Conservation (phyloP, 257 asterid genomes). For the Nemophila menziesii region DNA sequence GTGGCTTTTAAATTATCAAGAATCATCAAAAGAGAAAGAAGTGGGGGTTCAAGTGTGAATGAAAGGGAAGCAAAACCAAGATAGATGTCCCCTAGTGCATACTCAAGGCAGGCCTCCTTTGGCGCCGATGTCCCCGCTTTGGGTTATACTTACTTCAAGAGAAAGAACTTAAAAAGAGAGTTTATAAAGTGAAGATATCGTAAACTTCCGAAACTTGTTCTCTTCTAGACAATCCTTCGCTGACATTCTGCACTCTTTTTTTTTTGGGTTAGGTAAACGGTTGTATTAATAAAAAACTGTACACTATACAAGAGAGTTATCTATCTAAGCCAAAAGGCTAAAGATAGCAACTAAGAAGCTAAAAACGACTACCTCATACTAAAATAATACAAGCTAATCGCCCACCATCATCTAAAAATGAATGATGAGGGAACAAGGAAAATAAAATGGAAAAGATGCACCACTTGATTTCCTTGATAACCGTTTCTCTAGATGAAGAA, state of each 20-base stretch:
- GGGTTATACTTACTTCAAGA: slow-evolving; percentile 5
- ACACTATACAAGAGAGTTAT: too few relatives aligned
- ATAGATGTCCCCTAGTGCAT: slow-evolving; percentile 37
- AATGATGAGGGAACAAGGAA: too few relatives aligned
- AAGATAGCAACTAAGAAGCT: too few relatives aligned
- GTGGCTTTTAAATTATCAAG: slow-evolving; percentile 20
- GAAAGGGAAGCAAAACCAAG: slow-evolving; percentile 35
- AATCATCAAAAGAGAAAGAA: slow-evolving; percentile 13
- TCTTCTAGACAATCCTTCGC: slow-evolving; percentile 38
- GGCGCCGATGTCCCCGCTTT: slow-evolving; percentile 62
- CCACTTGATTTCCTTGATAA: too few relatives aligned
- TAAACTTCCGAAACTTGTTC: slow-evolving; percentile 25
- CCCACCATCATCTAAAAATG: too few relatives aligned
- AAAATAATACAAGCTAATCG: too few relatives aligned
- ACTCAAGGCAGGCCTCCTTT: slow-evolving; percentile 36
- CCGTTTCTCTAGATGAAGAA: too few relatives aligned
- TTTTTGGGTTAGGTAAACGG: too few relatives aligned
- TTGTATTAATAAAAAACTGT: too few relatives aligned
- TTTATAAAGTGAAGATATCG: not conserved
- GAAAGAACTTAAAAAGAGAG: not conserved
- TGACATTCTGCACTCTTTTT: slow-evolving; percentile 51
- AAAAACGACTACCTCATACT: too few relatives aligned
- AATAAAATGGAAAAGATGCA: too few relatives aligned
- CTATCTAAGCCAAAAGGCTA: too few relatives aligned
- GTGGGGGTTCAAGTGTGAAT: slow-evolving; percentile 8